These are phyloP conservation scores for Forsythia suspensa DNA, from an alignment of 257 asterid species.

Conservation along the genomic window DNA sequence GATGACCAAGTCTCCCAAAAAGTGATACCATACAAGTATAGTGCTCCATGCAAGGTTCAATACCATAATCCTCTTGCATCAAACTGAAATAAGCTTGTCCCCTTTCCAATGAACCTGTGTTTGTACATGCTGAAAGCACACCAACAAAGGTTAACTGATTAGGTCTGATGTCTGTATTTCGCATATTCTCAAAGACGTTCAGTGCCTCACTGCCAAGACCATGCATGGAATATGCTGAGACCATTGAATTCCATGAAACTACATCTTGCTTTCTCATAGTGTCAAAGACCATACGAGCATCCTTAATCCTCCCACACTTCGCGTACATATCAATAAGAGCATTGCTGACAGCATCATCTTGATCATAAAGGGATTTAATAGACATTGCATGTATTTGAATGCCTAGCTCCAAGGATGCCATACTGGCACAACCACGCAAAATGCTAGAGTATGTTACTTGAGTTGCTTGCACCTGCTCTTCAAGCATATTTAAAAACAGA, in stretches of 20 bases:
- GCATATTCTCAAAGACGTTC: conserved; percentile 61
- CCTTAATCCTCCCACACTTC: conserved; percentile 75
- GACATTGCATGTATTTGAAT: conserved; percentile 67
- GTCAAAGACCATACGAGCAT: conserved; percentile 74
- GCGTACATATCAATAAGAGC: conserved; percentile 91
- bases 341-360: conserved; percentile 71
- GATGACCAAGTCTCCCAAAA: conserved; percentile 76
- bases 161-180: conserved; percentile 50
- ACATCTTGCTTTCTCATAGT: conserved; percentile 47
- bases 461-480: conserved; percentile 56
- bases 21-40: conserved; percentile 93
- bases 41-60: conserved; percentile 84
- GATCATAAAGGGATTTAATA: conserved; percentile 60
- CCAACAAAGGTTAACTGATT: conserved; percentile 76
- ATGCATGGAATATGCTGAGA: conserved; percentile 91
- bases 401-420: conserved; percentile 83
- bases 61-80: conserved; percentile 60
- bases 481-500: conserved; percentile 60
- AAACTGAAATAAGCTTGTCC: conserved; percentile 63
- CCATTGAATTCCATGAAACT: conserved; percentile 84
- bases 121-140: conserved; percentile 92
- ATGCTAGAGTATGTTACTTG: conserved; percentile 82
- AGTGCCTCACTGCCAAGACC: conserved; percentile 84
- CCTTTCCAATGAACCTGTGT: conserved; percentile 73
- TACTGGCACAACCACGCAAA: conserved; percentile 80